A percentile compares a stretch with the other conserved stretches of the same genome.
Conservation (phyloP, 208 protist species). For the Acanthamoeba lenticulata region DNA sequence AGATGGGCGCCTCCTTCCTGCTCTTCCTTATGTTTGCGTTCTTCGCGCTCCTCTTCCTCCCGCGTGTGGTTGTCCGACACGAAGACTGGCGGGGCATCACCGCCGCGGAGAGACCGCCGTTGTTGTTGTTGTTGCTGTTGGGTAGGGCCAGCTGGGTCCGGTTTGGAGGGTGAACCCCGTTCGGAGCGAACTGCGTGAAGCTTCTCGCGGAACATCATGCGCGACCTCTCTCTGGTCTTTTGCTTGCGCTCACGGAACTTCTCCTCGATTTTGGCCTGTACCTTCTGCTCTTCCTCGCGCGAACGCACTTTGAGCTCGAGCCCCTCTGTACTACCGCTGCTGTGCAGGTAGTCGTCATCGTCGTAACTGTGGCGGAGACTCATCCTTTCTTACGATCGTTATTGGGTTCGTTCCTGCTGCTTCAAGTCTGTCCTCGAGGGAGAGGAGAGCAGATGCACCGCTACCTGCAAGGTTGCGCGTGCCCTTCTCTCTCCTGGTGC, state of each 20-base stretch:
- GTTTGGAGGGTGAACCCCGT: not conserved
- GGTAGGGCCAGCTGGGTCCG: not conserved
- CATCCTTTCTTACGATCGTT: not conserved
- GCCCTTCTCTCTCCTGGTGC: no score
- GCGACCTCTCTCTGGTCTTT: not conserved
- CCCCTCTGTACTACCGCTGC: not conserved
- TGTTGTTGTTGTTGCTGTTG: not conserved
- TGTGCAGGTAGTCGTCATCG: not conserved
- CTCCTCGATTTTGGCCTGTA: not conserved
- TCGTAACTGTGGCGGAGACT: not conserved
- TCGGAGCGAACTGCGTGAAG: not conserved
- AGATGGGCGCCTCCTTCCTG: no score
- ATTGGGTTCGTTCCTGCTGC: no score
- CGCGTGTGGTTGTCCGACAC: no score
- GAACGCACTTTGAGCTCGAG: not conserved
- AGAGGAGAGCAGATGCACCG: no score
- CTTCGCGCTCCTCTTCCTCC: no score
- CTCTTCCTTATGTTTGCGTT: no score
- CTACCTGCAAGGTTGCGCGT: no score
- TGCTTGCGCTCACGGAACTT: not conserved
- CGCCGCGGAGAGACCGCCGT: not conserved
- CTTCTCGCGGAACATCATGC: slow-evolving; percentile 12
- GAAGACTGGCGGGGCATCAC: no score
- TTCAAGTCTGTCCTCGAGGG: no score
- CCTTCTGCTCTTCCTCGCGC: not conserved